Evolutionary conservation across 768 basidiomycete genomes (phyloP).

Genomic region (Megacollybia marginata): DNA sequence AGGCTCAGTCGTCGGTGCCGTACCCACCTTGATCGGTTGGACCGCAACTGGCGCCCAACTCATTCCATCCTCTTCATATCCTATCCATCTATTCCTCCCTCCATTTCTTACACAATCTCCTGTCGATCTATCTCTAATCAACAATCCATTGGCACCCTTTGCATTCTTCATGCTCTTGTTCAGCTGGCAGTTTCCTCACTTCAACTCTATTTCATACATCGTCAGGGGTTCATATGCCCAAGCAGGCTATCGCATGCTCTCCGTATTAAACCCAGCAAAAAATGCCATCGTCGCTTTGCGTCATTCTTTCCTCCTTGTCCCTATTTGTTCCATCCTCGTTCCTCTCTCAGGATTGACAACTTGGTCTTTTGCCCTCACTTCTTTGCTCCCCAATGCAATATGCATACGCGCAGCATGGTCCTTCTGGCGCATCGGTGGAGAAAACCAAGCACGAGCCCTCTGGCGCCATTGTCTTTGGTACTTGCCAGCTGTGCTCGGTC

Average conservation of each 20-base stretch:
- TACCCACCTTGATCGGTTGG: constrained; percentile 98
- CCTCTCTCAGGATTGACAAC: constrained; percentile 93
- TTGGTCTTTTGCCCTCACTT: constrained; percentile 78
- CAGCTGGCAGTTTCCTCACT: constrained; percentile 99
- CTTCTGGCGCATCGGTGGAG: constrained; percentile 68
- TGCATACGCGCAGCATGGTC: constrained; percentile 60
- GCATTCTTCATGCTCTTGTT: constrained; percentile 81
- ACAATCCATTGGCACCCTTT: constrained; percentile 78
- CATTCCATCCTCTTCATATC: constrained; percentile 55
- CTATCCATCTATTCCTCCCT: constrained; percentile 55
- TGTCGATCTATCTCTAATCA: constrained; percentile 43
- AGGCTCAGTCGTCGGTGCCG: constrained; percentile 83
- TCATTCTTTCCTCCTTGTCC: constrained; percentile 68
- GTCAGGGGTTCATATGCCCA: constrained; percentile 85
- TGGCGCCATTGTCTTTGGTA: constrained; percentile 88
- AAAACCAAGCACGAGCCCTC: constrained; percentile 68
- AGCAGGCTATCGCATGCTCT: constrained; percentile 91
- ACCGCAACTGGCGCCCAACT: constrained; percentile 84
- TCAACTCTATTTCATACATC: constrained; percentile 87
- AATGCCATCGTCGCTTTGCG: constrained; percentile 85
- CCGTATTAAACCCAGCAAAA: constrained; percentile 65
- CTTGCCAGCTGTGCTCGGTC: constrained; percentile 77
- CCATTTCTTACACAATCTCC: constrained; percentile 39
- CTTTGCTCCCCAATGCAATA: constrained; percentile 67
- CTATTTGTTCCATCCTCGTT: constrained; percentile 71